phyloP scores from a whole-genome alignment of 768 basidiomycete species.

The Pluteus cervinus region DNA sequence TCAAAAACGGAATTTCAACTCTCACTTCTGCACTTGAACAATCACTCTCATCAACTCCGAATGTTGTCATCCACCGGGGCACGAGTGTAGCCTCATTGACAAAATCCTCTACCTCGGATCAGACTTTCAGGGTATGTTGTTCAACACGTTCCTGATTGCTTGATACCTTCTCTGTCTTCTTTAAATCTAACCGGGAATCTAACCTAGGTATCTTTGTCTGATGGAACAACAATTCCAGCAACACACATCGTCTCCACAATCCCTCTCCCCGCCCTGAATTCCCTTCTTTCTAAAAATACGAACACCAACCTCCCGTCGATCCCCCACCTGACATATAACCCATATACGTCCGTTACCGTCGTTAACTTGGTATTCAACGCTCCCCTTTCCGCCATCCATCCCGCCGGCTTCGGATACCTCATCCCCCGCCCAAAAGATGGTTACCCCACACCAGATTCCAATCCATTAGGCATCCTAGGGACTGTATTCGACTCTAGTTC shows the following conservation, averaged over 20 bases:
- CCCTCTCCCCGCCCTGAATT: constrained; percentile 49
- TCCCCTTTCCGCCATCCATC: constrained; percentile 51
- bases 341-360: constrained; percentile 77
- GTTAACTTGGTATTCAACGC: constrained; percentile 79
- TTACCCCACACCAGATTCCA: constrained; percentile 28
- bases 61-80: constrained; percentile 51
- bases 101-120: constrained; percentile 22
- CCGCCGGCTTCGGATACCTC: constrained; percentile 91
- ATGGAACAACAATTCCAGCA: no score
- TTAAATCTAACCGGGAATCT: no score
- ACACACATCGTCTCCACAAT: constrained; percentile 77
- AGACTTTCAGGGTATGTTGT: constrained; percentile 42
- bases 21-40: constrained; percentile 53
- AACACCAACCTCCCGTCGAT: constrained; percentile 1
- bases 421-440: constrained; percentile 68
- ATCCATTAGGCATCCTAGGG: constrained; percentile 57
- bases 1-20: constrained; percentile 68
- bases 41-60: constrained; percentile 37
- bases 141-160: constrained; percentile 3
- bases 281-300: constrained; percentile 34
- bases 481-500: constrained; percentile 87
- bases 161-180: constrained; percentile 5
- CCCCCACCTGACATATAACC: constrained; percentile 68
- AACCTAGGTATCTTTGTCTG: constrained; percentile 1
- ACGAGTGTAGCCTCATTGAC: constrained; percentile 34